Conservation (phyloP, 2,329 filamentous ascomycete genomes). For the Penicillium sp. region DNA sequence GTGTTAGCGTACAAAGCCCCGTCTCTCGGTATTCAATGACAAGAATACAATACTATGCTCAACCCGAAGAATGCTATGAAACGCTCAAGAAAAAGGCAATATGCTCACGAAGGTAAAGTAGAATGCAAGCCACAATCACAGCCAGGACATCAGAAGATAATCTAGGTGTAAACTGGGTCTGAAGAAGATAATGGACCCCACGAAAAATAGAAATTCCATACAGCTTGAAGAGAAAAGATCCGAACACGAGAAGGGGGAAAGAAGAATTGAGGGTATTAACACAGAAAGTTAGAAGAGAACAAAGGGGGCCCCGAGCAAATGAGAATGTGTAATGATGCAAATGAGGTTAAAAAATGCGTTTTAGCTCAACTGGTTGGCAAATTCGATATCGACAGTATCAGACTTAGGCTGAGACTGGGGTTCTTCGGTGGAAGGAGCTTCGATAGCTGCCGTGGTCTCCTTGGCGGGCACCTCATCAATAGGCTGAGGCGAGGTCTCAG, state of each 20-base stretch:
- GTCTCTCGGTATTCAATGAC: conserved; percentile 11
- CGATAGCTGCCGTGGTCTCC: neutral
- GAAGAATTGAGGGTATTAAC: conserved; percentile 16
- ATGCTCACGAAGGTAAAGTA: conserved; percentile 16
- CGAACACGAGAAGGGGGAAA: neutral
- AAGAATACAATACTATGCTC: conserved; percentile 20
- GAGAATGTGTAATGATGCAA: conserved; percentile 13
- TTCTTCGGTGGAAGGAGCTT: conserved; percentile 9
- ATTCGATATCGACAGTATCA: conserved; percentile 30
- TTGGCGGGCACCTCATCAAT: conserved; percentile 3
- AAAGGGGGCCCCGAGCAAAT: neutral
- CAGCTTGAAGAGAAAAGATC: neutral
- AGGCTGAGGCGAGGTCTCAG: conserved; percentile 42
- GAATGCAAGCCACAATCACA: conserved; percentile 6
- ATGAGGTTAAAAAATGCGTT: neutral
- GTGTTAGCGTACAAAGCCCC: conserved; percentile 6
- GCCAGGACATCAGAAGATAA: neutral
- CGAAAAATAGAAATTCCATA: neutral
- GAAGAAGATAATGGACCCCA: neutral
- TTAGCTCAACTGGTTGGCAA: conserved; percentile 31
- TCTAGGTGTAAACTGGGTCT: neutral
- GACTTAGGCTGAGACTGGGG: conserved; percentile 17
- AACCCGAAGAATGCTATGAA: conserved; percentile 25
- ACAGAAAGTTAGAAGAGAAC: conserved; percentile 17
- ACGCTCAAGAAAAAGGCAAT: conserved; percentile 22